A percentile compares a stretch with the other conserved stretches of the same genome.
Evolutionary conservation across 306 rosid species (phyloP).

Genomic region (Delonix regia): DNA sequence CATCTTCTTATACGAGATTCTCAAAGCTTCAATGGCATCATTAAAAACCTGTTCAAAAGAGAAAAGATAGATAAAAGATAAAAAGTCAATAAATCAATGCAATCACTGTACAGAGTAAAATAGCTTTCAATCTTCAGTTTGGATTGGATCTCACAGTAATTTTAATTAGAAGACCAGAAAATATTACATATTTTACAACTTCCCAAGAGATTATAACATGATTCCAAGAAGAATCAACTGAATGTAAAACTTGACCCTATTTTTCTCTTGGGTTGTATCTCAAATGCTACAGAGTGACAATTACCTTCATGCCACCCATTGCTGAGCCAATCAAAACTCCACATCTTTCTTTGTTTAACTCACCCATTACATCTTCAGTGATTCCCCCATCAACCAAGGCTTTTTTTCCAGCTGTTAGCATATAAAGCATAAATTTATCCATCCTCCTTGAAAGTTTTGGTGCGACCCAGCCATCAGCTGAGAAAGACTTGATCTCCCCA

Average conservation of each 20-base stretch:
- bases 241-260: slow-evolving; percentile 2
- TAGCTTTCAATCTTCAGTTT: not conserved
- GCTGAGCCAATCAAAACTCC: slow-evolving; percentile 95
- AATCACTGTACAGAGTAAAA: slow-evolving; percentile 29
- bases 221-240: not conserved
- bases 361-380: slow-evolving; percentile 65
- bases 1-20: slow-evolving; percentile 86
- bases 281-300: not conserved
- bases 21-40: slow-evolving; percentile 85
- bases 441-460: slow-evolving; percentile 86
- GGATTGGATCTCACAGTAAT: slow-evolving; percentile 16
- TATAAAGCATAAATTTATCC: slow-evolving; percentile 93
- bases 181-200: not conserved
- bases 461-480: slow-evolving; percentile 88
- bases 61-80: slow-evolving; percentile 28
- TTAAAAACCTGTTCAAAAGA: slow-evolving; percentile 70
- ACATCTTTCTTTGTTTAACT: slow-evolving; percentile 70
- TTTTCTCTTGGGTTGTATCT: slow-evolving; percentile 22
- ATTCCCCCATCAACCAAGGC: slow-evolving; percentile 89
- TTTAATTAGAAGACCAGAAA: slow-evolving; percentile 13
- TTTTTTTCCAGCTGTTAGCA: slow-evolving; percentile 89
- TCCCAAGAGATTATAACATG: slow-evolving; percentile 26
- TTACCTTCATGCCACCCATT: slow-evolving; percentile 98
- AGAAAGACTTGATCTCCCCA: slow-evolving; percentile 86
- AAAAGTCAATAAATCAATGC: slow-evolving; percentile 35